A percentile compares a stretch with the other conserved stretches of the same genome.
These are phyloP conservation scores for Radiomyces spectabilis DNA, from an alignment of 192 early-diverging fungal genomes.

Conservation along the genomic window DNA sequence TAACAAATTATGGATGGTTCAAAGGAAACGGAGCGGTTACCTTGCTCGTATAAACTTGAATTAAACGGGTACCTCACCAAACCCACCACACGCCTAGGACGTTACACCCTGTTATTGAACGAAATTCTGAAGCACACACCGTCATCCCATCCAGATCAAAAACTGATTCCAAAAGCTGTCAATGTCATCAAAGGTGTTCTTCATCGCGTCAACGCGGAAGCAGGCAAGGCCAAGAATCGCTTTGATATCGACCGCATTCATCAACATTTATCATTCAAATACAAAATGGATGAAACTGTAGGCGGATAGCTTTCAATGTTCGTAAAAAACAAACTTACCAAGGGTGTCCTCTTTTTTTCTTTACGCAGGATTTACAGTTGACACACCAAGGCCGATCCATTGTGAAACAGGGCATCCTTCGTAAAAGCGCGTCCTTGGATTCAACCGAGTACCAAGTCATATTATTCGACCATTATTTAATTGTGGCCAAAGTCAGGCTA, in stretches of 20 bases:
- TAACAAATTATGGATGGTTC: background rate
- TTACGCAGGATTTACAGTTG: slow-evolving; percentile 61
- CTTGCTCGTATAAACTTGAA: slow-evolving; percentile 73
- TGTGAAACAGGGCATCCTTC: slow-evolving; percentile 70
- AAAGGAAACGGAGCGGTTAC: slow-evolving; percentile 59
- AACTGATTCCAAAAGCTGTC: slow-evolving; percentile 60
- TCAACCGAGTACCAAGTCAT: slow-evolving; percentile 65
- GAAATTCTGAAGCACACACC: slow-evolving; percentile 75
- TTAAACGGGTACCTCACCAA: slow-evolving; percentile 81
- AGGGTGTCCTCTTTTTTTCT: background rate
- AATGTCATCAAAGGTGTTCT: slow-evolving; percentile 65
- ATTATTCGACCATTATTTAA: slow-evolving; percentile 81
- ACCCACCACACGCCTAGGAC: slow-evolving; percentile 76
- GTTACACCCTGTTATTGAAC: slow-evolving; percentile 77
- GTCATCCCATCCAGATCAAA: slow-evolving; percentile 68
- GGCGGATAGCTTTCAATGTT: background rate
- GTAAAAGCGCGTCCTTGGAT: slow-evolving; percentile 48
- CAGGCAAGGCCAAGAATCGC: slow-evolving; percentile 81
- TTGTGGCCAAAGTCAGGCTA: slow-evolving; percentile 60
- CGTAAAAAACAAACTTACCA: background rate
- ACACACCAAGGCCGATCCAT: slow-evolving; percentile 57
- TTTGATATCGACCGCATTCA: slow-evolving; percentile 74
- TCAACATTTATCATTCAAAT: slow-evolving; percentile 29
- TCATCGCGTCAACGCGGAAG: slow-evolving; percentile 71
- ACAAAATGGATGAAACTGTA: slow-evolving; percentile 13